Evolutionary conservation across 2,329 filamentous ascomycete genomes (phyloP), one percentile per base, ranked within the genome.

Genomic region (Ascochyta pisi): DNA sequence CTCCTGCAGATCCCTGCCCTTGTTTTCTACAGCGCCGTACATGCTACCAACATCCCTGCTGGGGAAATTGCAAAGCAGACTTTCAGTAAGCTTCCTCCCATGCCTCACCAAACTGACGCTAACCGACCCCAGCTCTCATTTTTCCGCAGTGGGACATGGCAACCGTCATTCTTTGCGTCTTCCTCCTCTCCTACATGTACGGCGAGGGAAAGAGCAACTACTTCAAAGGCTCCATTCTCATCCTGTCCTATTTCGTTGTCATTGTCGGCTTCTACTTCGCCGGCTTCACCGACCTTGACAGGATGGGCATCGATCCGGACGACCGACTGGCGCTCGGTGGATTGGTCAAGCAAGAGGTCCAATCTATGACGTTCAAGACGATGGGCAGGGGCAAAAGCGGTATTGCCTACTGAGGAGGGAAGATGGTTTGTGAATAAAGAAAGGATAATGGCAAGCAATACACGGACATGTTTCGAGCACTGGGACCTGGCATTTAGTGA

Each of bases 61-160:
- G 69, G 76, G 2, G 79, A 88, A 33, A 73, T 88, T 24, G 71
- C 78, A 4, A 76, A 83, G 56, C 89, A 89, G 72, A 91, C 87
- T 0, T 95, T 95, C 74, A 84, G 81, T 83, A 77, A 71, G 79
- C 67, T 12, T 6, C 13, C 33, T 23, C 6, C 2, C 6, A n/a
- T 23, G 34, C n/a, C 22, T 31, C 24, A 5, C 2, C 13, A 3
- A 7, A 6, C 43, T 24, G 1, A 6, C 13, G 24, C 64, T 72
- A 55, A 68, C 60, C 13, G 13, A 26, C 1, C n/a, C 37, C 41
- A 75, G 90, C 87, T 33, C 84, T 99, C 31, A 91, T 98, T 40
- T 98, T 99, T 79, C 95, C 95, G 1, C 95, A 99, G 76, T 99
- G 94, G 94, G 95, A 99, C 75, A 96, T 99, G 91, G 89, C 98